These are phyloP conservation scores for Stylonectria norvegica DNA, from an alignment of 2,329 filamentous ascomycete species.

Conservation along the genomic window DNA sequence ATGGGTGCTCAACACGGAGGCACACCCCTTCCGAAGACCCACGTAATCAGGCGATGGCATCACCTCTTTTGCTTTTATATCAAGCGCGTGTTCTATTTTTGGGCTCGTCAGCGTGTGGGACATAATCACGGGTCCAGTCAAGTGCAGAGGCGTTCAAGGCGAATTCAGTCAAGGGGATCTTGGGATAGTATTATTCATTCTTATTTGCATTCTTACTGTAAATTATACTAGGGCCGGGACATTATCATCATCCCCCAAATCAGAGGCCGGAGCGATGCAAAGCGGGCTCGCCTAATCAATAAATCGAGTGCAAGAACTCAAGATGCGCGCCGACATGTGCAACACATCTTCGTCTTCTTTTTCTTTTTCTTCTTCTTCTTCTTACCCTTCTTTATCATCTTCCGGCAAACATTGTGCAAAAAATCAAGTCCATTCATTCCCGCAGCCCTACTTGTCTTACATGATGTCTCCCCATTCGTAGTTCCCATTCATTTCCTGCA, in stretches of 20 bases:
- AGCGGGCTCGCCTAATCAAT: no score
- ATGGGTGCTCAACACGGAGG: constrained; percentile 64
- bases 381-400: no score
- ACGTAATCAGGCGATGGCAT: constrained; percentile 18
- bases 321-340: no score
- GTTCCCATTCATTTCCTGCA: neutral
- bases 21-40: constrained; percentile 54
- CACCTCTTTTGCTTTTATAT: neutral
- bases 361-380: no score
- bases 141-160: neutral
- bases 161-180: neutral
- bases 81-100: neutral
- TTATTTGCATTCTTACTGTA: neutral
- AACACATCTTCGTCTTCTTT: no score
- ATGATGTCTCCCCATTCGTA: neutral
- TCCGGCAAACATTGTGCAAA: no score
- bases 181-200: neutral
- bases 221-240: no score
- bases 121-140: neutral
- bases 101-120: neutral
- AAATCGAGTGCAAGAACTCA: no score
- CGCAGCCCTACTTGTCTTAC: neutral
- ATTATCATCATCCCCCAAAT: no score
- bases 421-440: neutral
- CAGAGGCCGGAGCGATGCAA: no score